Evolutionary conservation across 257 asterid species (phyloP), one percentile per base, ranked within the genome.

Genomic region (Ocimum tenuiflorum): DNA sequence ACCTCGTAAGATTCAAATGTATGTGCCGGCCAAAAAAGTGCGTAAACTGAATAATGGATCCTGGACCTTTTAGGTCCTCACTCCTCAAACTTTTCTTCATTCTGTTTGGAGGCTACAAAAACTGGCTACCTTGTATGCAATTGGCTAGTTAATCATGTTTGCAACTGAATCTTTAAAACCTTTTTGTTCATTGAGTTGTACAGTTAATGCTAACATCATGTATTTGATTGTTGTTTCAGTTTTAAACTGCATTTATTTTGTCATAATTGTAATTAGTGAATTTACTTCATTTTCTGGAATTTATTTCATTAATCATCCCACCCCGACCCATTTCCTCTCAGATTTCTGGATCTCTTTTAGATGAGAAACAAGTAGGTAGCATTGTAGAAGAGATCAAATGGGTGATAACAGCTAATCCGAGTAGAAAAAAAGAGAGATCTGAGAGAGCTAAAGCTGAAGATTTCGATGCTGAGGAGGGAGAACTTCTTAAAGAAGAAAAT

Each of bases 391-490:
- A 94, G 79, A 77, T 94, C 50, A 94, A 94, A 73, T 91, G 66
- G 77, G 99, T 86, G 57, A 85, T 90, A 51, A 88, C 96, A 1
- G 97, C 97, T 63, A 90, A 96, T 85, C 90, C 97, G 35, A 85
- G 94, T 75, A 86, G 99, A 73, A 90, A 81, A 74, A 67, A 75
- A 19, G 96, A 90, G 79, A 79, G 97, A 60, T 85, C 88, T 39
- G 97, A 94, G 79, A 83, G 99, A 84, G 75, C 95, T 63, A 88
- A 86, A 68, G 97, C 99, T 77, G 99, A 94, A 81, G 99, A 94
- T 78, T 94, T 94, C 73, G 99, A 90, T 77, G 99, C 89, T 6
- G 99, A 94, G 81, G 99, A 94, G 79, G 91, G 91, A 64, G 97
- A 90, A 84, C 59, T 90, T 70, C 95, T 94, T 47, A 86, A 75